Conservation (phyloP, 495 filamentous ascomycete species). For the Lophiotrema nucula region DNA sequence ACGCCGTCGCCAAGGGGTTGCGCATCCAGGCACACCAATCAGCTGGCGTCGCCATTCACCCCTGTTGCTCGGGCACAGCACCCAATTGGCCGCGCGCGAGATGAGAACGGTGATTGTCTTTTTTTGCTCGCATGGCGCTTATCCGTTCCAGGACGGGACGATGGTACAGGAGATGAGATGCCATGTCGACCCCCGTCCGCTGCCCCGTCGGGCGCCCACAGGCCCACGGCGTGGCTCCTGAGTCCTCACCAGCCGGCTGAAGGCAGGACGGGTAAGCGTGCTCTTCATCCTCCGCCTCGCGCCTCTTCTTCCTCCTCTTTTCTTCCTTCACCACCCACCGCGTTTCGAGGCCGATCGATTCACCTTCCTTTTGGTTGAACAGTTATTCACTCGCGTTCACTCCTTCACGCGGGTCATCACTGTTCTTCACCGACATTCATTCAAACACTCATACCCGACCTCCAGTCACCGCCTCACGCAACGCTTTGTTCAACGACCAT, state of each 20-base stretch:
- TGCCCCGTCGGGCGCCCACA: no score
- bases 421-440: slow-evolving; percentile 15
- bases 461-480: neutral
- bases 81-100: slow-evolving; percentile 14
- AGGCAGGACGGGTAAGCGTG: slow-evolving; percentile 1
- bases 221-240: neutral
- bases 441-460: neutral
- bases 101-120: slow-evolving; percentile 17
- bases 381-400: slow-evolving; percentile 30
- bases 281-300: slow-evolving; percentile 16
- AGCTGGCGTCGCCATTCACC: neutral
- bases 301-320: slow-evolving; percentile 15
- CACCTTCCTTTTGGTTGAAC: slow-evolving; percentile 4
- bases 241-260: slow-evolving; percentile 1
- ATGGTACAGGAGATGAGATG: slow-evolving; percentile 16
- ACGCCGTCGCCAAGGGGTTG: neutral
- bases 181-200: slow-evolving; percentile 1
- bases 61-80: slow-evolving; percentile 5
- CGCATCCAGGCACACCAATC: slow-evolving; percentile 26
- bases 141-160: neutral
- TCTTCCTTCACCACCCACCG: slow-evolving; percentile 5
- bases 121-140: neutral
- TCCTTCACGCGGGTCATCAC: slow-evolving; percentile 30
- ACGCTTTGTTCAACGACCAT: neutral
- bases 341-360: neutral